A percentile compares a stretch with the other conserved stretches of the same genome.
phyloP scores from a whole-genome alignment of 495 filamentous ascomycete genomes.

The Talaromyces borbonicus region DNA sequence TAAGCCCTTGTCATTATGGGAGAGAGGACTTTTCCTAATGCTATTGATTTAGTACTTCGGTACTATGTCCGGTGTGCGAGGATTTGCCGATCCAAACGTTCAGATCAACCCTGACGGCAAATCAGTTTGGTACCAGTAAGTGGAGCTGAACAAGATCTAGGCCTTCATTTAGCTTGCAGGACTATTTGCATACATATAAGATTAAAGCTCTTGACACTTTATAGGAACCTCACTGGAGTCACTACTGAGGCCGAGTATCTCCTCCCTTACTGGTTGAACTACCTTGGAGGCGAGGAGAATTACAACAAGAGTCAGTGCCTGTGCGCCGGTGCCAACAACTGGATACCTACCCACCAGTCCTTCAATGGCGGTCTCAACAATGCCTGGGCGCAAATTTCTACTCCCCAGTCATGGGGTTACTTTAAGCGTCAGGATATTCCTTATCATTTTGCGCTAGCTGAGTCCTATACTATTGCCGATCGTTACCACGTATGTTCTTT shows the following conservation, averaged over 20 bases:
- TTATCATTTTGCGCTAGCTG: slow-evolving; percentile 4
- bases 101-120: slow-evolving; percentile 6
- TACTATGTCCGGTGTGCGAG: slow-evolving; percentile 6
- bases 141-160: neutral
- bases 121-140: slow-evolving; percentile 6
- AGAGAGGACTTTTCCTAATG: neutral
- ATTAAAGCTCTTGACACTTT: neutral
- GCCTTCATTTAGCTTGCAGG: neutral
- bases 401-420: slow-evolving; percentile 5
- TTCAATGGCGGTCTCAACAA: slow-evolving; percentile 5
- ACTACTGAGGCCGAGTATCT: slow-evolving; percentile 3
- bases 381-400: neutral
- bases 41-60: slow-evolving; percentile 4
- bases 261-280: slow-evolving; percentile 6
- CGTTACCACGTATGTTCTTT: neutral
- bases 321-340: slow-evolving; percentile 6
- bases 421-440: slow-evolving; percentile 6
- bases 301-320: slow-evolving; percentile 6
- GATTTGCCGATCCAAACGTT: slow-evolving; percentile 7
- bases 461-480: slow-evolving; percentile 3
- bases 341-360: slow-evolving; percentile 3
- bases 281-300: slow-evolving; percentile 6
- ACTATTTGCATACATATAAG: neutral
- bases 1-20: neutral
- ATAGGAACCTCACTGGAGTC: neutral